Evolutionary conservation across 352 stramenopile genomes (phyloP).

Genomic region (Phytophthora cajani): DNA sequence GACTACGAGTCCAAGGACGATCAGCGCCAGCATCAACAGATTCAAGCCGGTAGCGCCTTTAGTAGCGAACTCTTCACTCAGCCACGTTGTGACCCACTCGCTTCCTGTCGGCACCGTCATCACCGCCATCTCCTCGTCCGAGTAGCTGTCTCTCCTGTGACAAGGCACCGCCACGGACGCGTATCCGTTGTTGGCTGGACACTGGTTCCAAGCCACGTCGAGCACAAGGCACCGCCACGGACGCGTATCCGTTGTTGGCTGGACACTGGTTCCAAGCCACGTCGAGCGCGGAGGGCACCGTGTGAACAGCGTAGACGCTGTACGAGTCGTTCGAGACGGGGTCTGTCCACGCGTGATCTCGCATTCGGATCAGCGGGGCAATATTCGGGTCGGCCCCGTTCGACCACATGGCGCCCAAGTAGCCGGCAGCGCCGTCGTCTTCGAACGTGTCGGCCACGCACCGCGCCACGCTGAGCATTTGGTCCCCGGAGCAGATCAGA

Average conservation of each 20-base stretch:
- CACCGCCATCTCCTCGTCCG: conserved; percentile 7
- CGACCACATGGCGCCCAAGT: conserved; percentile 36
- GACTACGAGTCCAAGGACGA: conserved; percentile 16
- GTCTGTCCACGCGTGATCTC: conserved; percentile 34
- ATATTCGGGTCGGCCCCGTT: conserved; percentile 30
- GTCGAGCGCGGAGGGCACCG: conserved; percentile 3
- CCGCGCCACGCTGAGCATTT: conserved; percentile 42
- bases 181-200: conserved; percentile 26
- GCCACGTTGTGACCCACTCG: conserved; percentile 23
- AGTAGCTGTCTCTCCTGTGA: conserved; percentile 9
- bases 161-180: conserved; percentile 28
- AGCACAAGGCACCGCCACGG: conserved; percentile 25
- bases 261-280: conserved; percentile 24
- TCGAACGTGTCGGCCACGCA: conserved; percentile 40
- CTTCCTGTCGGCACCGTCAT: conserved; percentile 16
- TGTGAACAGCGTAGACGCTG: conserved; percentile 34
- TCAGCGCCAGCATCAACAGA: conserved; percentile 13
- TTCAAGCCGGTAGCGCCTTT: conserved; percentile 4
- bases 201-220: conserved; percentile 22
- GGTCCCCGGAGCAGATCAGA: conserved; percentile 28
- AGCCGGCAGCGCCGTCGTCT: background rate
- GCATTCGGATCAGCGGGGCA: conserved; percentile 26
- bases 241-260: conserved; percentile 23
- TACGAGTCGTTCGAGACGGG: conserved; percentile 21
- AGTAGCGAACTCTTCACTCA: conserved; percentile 18